A percentile compares a stretch with the other conserved stretches of the same genome.
Evolutionary conservation across 805 yeast species (phyloP).

Genomic region (Metschnikowia reukaufii): DNA sequence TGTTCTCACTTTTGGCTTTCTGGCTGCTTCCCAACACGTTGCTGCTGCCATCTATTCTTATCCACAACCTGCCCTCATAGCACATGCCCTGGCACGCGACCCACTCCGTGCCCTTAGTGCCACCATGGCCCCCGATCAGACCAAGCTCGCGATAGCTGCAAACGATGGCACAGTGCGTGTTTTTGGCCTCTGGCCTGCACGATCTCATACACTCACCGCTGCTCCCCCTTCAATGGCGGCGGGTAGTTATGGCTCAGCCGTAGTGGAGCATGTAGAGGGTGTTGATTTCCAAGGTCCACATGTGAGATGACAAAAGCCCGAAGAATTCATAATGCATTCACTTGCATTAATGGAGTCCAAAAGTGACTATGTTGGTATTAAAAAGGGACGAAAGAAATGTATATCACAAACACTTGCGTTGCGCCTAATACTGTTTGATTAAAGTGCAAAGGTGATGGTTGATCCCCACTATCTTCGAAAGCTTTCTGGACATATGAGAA

Average conservation of each 20-base stretch:
- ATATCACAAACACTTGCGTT: too few species aligned
- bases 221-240: constrained; percentile 22
- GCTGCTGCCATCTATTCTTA: constrained; percentile 64
- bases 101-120: constrained; percentile 65
- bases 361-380: too few species aligned
- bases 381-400: too few species aligned
- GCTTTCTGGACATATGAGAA: too few species aligned
- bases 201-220: constrained; percentile 33
- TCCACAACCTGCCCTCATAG: constrained; percentile 55
- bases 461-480: too few species aligned
- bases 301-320: too few species aligned
- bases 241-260: constrained; percentile 55
- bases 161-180: constrained; percentile 78
- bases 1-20: constrained; percentile 81
- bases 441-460: too few species aligned
- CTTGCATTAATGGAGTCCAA: too few species aligned
- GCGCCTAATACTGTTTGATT: too few species aligned
- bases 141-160: constrained; percentile 67
- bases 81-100: constrained; percentile 48
- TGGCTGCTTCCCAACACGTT: constrained; percentile 40
- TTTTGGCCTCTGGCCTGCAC: constrained; percentile 62
- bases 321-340: too few species aligned
- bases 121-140: constrained; percentile 61
- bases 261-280: constrained; percentile 62
- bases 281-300: constrained; percentile 24